These are phyloP conservation scores for Boletus eberwhitei DNA, from an alignment of 768 basidiomycete genomes.

Conservation along the genomic window DNA sequence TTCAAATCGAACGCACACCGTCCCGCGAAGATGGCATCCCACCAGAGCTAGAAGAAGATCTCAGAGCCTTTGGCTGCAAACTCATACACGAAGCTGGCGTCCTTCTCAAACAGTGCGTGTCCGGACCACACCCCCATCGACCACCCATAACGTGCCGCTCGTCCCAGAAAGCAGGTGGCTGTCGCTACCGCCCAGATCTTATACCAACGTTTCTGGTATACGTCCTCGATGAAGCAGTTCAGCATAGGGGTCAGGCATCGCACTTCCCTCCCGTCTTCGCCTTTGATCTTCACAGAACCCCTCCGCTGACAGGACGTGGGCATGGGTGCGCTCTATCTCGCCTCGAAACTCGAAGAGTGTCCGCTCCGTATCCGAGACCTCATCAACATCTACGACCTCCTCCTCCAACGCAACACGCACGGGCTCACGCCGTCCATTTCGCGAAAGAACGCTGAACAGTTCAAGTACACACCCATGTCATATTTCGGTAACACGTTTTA, in stretches of 20 bases:
- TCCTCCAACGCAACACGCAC: conserved; percentile 73
- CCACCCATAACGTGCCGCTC: conserved; percentile 4
- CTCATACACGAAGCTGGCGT: conserved; percentile 94
- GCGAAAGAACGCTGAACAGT: conserved; percentile 30
- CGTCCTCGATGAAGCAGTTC: conserved; percentile 92
- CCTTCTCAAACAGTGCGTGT: conserved; percentile 78
- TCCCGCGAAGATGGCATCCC: conserved; percentile 83
- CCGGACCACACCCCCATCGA: background rate
- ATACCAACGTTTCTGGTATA: conserved; percentile 96
- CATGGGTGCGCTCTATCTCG: conserved; percentile 85
- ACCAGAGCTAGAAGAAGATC: conserved; percentile 76
- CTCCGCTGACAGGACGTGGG: conserved; percentile 63
- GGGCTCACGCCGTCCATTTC: conserved; percentile 29
- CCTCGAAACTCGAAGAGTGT: conserved; percentile 91
- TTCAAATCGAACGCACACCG: conserved; percentile 76
- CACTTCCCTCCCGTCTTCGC: conserved; percentile 12
- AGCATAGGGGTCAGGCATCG: conserved; percentile 72
- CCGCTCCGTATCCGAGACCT: conserved; percentile 90
- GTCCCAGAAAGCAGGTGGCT: conserved; percentile 85
- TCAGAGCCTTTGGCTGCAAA: conserved; percentile 89
- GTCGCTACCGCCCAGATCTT: conserved; percentile 95
- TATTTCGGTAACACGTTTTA: conserved; percentile 90
- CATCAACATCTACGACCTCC: conserved; percentile 89
- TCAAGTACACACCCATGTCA: conserved; percentile 81
- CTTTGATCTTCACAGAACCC: conserved; percentile 7